Percentiles rank a stretch among this genome's conserved stretches.
These are phyloP conservation scores for Penicillium odoratum DNA, from an alignment of 495 filamentous ascomycete genomes.

Conservation along the genomic window DNA sequence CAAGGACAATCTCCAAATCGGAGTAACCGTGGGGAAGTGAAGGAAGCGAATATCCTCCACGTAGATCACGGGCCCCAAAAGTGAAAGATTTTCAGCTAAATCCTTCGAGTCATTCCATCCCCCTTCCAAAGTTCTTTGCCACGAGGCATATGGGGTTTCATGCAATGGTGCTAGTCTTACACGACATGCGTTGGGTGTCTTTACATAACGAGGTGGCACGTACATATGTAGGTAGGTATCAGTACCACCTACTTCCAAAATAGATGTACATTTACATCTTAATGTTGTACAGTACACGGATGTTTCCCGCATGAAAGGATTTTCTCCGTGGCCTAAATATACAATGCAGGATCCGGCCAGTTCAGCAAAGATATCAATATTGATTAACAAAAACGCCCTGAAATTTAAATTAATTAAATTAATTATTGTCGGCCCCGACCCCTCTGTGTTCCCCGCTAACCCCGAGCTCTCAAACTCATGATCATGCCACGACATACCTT, in stretches of 20 bases:
- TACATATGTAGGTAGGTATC: too few species aligned
- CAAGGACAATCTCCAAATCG: not conserved
- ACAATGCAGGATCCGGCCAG: not conserved
- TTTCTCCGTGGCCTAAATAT: too few species aligned
- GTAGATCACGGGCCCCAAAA: not conserved
- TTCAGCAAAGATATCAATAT: too few species aligned
- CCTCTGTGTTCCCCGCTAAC: not conserved
- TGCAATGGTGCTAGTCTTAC: not conserved
- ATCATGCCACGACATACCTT: not conserved
- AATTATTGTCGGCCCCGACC: not conserved
- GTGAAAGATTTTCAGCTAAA: not conserved
- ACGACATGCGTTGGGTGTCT: not conserved
- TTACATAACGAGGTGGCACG: too few species aligned
- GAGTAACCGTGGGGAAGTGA: not conserved
- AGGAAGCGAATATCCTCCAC: not conserved
- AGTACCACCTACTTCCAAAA: too few species aligned
- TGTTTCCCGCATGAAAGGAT: too few species aligned
- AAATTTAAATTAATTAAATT: not conserved
- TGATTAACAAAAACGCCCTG: not conserved
- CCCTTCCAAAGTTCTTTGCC: not conserved
- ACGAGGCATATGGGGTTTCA: slow-evolving; percentile 2
- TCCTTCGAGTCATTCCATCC: slow-evolving; percentile 4
- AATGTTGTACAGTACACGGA: too few species aligned
- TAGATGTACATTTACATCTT: too few species aligned
- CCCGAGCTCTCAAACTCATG: not conserved